phyloP scores from a whole-genome alignment of 148 eudicot species.

The Dianthus caryophyllus region DNA sequence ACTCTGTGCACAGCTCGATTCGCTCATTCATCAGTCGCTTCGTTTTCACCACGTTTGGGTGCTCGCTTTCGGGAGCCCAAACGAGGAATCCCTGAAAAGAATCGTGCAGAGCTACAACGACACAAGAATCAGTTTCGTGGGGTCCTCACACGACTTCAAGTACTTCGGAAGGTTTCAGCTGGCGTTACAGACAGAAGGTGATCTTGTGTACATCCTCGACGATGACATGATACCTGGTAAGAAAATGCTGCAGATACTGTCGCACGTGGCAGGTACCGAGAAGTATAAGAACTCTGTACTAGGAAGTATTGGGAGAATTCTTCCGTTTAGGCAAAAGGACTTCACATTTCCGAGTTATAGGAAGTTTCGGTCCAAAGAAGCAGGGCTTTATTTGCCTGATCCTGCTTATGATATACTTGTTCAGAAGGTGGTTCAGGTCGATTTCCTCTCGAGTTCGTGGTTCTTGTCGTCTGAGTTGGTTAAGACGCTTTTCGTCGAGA shows the following conservation, averaged over 20 bases:
- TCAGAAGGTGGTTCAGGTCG: slow-evolving; percentile 78
- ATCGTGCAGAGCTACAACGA: slow-evolving; percentile 82
- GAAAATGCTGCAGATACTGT: slow-evolving; percentile 75
- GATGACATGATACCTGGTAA: slow-evolving; percentile 96
- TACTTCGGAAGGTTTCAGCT: slow-evolving; percentile 96
- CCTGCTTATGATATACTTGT: slow-evolving; percentile 89
- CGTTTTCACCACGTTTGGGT: slow-evolving; percentile 98
- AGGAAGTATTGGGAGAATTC: slow-evolving; percentile 91
- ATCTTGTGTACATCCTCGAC: slow-evolving; percentile 77
- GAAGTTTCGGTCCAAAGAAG: slow-evolving; percentile 85
- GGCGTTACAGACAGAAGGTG: slow-evolving; percentile 86
- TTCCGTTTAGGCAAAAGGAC: slow-evolving; percentile 88
- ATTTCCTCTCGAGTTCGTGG: slow-evolving; percentile 97
- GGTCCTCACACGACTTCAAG: slow-evolving; percentile 89
- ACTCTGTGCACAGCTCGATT: slow-evolving; percentile 74
- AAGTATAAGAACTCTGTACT: slow-evolving; percentile 82
- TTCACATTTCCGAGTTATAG: slow-evolving; percentile 89
- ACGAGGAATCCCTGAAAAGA: slow-evolving; percentile 52
- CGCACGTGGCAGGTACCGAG: slow-evolving; percentile 89
- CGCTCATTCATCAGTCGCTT: slow-evolving; percentile 81
- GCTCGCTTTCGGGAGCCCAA: slow-evolving; percentile 85
- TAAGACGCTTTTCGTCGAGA: slow-evolving; percentile 78
- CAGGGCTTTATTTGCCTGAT: slow-evolving; percentile 93
- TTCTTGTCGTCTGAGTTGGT: slow-evolving; percentile 81
- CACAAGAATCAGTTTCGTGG: slow-evolving; percentile 67